Base-by-base conservation (phyloP, 306 rosid genomes). In the Notholithocarpus densiflorus region DNA sequence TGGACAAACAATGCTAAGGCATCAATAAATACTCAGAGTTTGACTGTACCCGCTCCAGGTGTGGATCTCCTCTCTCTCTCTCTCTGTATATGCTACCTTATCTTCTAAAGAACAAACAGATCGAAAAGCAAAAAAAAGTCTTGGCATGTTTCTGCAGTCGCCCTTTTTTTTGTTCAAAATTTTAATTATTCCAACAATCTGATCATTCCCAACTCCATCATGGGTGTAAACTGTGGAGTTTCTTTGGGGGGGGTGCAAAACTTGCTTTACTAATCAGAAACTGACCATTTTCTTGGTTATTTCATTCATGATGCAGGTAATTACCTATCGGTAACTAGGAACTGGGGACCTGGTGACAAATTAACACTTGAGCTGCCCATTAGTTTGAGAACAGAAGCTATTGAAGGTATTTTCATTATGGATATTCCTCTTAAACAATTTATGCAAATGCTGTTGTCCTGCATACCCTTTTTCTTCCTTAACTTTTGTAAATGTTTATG, bases 1-100 rank as follows among this genome's bases (percentile, higher is more conserved):
- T 95, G 98, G 98, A 92, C 96, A 15, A 43, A 68, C 72, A 90
- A 83, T 72, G 89, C 94, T 32, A 85, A 81, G 72, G 92, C 73
- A 29, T 53, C 65, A 66, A 61, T 92, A 68, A 95, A 92, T 82
- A 74, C 73, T 60, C 64, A 79, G 64, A 72, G 79, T 70, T 62
- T 91, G 55, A 19, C 88, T 56, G 37, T 82, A 21, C 80, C 97
- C 27, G 37, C 83, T 83, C 92, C 93, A 68, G 95, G 97, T 92
- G 26, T 60, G 84, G 43, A n/a, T 66, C 14, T 72, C 53, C 29
- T 60, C 60, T 60, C 10, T 7, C 43, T 37, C 26, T 1, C 10
- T 15, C 4, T n/a, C 4, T 11, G 26, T n/a, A 48, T 48, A 48
- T 48, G 53, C 53, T 68, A 68, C 13, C 17, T 34, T 68, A 18